Evolutionary conservation across 169 alveolate species (phyloP).

Genomic region (Plasmodium gallinaceum): DNA sequence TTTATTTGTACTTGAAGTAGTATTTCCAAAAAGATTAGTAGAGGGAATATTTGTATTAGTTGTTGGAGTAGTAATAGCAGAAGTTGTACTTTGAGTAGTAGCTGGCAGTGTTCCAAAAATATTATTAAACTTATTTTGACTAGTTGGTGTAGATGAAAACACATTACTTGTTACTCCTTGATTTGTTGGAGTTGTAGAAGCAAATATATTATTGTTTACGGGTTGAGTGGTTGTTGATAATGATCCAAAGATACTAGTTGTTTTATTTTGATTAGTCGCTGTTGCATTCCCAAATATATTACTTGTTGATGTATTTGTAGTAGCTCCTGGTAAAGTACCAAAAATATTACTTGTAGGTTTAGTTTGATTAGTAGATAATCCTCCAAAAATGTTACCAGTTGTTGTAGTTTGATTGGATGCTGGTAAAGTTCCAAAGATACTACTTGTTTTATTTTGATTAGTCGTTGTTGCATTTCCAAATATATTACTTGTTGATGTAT

Average conservation of each 20-base stretch:
- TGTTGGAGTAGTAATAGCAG: slow-evolving; percentile 20
- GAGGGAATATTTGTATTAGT: background rate
- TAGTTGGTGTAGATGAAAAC: slow-evolving; percentile 35
- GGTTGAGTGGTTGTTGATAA: slow-evolving; percentile 50
- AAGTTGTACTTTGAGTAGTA: slow-evolving; percentile 18
- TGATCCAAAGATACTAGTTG: slow-evolving; percentile 54
- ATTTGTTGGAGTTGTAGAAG: slow-evolving; percentile 14
- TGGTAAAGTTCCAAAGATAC: slow-evolving; percentile 40
- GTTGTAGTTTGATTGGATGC: slow-evolving; percentile 12
- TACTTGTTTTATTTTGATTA: slow-evolving; percentile 47
- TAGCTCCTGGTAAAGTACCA: slow-evolving; percentile 2
- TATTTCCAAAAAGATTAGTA: slow-evolving; percentile 33
- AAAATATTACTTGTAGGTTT: slow-evolving; percentile 8
- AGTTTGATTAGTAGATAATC: slow-evolving; percentile 9
- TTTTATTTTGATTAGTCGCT: slow-evolving; percentile 28
- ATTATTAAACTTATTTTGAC: slow-evolving; percentile 58
- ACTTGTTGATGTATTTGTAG: slow-evolving; percentile 42
- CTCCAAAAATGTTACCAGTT: slow-evolving; percentile 24
- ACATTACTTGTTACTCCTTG: slow-evolving; percentile 34
- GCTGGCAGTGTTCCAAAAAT: slow-evolving; percentile 30
- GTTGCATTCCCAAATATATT: slow-evolving; percentile 44
- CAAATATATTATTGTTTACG: slow-evolving; percentile 40
- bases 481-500: slow-evolving; percentile 24
- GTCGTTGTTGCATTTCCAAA: slow-evolving; percentile 33
- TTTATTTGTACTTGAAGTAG: slow-evolving; percentile 19